These are phyloP conservation scores for Saccharomyces uvarum DNA, from an alignment of 1,139 yeast genomes.

Conservation along the genomic window DNA sequence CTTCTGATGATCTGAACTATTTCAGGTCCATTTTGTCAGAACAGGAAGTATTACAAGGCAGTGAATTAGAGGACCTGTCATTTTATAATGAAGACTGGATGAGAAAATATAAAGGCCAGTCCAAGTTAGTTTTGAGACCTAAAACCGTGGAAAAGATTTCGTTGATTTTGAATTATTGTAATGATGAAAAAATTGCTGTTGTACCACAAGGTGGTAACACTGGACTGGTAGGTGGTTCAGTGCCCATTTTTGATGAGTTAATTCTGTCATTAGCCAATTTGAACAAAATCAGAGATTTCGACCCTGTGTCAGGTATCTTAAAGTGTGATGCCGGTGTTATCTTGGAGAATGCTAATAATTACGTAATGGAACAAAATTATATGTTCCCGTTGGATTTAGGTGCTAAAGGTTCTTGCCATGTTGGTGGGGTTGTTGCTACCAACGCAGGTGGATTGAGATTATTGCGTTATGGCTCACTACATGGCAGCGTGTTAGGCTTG, in stretches of 20 bases:
- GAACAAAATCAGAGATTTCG: slow-evolving; percentile 78
- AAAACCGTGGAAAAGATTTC: slow-evolving; percentile 74
- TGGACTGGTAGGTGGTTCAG: slow-evolving; percentile 91
- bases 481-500: slow-evolving; percentile 83
- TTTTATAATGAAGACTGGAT: slow-evolving; percentile 90
- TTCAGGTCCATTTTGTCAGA: slow-evolving; percentile 53
- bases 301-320: slow-evolving; percentile 72
- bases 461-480: slow-evolving; percentile 84
- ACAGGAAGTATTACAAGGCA: slow-evolving; percentile 42
- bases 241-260: slow-evolving; percentile 88
- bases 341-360: slow-evolving; percentile 77
- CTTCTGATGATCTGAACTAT: slow-evolving; percentile 48
- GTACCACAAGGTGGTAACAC: slow-evolving; percentile 98
- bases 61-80: slow-evolving; percentile 40
- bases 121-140: slow-evolving; percentile 76
- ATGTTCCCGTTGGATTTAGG: slow-evolving; percentile 93
- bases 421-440: slow-evolving; percentile 93
- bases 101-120: slow-evolving; percentile 88
- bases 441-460: slow-evolving; percentile 93
- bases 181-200: slow-evolving; percentile 67
- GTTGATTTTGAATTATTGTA: slow-evolving; percentile 71
- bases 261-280: slow-evolving; percentile 60
- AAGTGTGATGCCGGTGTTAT: slow-evolving; percentile 90
- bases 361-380: slow-evolving; percentile 69
- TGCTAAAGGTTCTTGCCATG: slow-evolving; percentile 94